Evolutionary conservation across 2,329 filamentous ascomycete genomes (phyloP), one percentile per base, ranked within the genome.

Genomic region (Helminthosporium solani): DNA sequence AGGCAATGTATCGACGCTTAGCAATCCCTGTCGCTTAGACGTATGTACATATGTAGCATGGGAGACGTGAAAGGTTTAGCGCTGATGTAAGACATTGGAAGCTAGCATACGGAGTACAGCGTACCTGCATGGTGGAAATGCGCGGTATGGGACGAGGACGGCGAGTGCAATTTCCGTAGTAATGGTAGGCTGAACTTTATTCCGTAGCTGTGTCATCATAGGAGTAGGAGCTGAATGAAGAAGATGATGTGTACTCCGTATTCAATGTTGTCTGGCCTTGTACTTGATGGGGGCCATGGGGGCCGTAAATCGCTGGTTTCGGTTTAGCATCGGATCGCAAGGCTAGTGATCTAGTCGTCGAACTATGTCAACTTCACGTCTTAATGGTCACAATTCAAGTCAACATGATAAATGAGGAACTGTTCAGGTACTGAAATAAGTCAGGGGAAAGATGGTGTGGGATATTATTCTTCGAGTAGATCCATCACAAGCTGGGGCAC

Each of bases 401-500:
- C 8, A 5, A 14, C 14, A 14, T 14, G 28, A 12, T 31, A 14
- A 31, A 31, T 5, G 28, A 14, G 23, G 23, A 25, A 9, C 23
- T 6, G 23, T 27, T 27, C 12, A 12, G 28, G 14, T n/a, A 14
- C 12, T 6, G 5, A 31, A 12, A 8, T 4, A 7, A 14, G 12
- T 31, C 28, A 25, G 6, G 9, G 12, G 12, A n/a, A 14, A 8
- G 5, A 31, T 14, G 14, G 28, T 8, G 28, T 31, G 28, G 49
- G 51, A 49, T 51, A 51, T 58, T 49, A 66, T 21, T 65, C 60
- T 37, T 69, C 67, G 46, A 92, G 70, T 45, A 92, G 66, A 14
- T 82, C 82, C 40, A 90, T 79, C 2, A 85, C 86, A 75, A 87
- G 83, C 58, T 88, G 83, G 16, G 88, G 79, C 45, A 94, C 83